These are phyloP conservation scores for Elaeis guineensis DNA, from an alignment of 176 grass and related monocot genomes.

Conservation along the genomic window DNA sequence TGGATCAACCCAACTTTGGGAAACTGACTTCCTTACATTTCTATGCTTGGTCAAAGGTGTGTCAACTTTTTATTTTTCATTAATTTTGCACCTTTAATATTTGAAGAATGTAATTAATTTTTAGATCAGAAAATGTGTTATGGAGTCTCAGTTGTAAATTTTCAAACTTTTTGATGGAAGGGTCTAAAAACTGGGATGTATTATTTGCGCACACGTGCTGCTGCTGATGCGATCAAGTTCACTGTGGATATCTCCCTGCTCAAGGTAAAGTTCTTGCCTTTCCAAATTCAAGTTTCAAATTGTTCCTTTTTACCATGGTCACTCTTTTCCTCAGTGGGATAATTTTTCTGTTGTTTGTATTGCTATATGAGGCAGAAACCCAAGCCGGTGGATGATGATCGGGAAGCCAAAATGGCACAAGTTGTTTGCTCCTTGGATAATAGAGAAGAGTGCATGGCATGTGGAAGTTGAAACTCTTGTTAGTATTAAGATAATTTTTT, in stretches of 20 bases:
- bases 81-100: not conserved
- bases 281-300: too few relatives aligned
- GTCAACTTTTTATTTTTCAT: not conserved
- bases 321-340: not conserved
- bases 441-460: conserved; percentile 80
- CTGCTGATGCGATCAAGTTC: conserved; percentile 95
- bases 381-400: not conserved
- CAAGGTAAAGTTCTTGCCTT: conserved; percentile 25
- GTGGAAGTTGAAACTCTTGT: conserved; percentile 52
- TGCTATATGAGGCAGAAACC: not conserved
- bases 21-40: conserved; percentile 1
- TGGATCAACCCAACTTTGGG: not conserved
- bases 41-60: not conserved
- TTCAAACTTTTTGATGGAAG: conserved; percentile 24
- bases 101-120: not conserved
- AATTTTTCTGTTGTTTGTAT: not conserved
- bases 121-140: not conserved
- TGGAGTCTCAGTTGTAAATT: not conserved
- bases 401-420: conserved; percentile 31
- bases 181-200: conserved; percentile 99
- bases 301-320: too few relatives aligned
- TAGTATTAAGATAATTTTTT: not conserved
- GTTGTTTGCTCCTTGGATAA: conserved; percentile 95
- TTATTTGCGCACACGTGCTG: conserved; percentile 81
- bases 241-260: conserved; percentile 73